A percentile compares a stretch with the other conserved stretches of the same genome.
Evolutionary conservation across 192 early-diverging fungal genomes (phyloP).

Genomic region (Fimicolochytrium jonesii): DNA sequence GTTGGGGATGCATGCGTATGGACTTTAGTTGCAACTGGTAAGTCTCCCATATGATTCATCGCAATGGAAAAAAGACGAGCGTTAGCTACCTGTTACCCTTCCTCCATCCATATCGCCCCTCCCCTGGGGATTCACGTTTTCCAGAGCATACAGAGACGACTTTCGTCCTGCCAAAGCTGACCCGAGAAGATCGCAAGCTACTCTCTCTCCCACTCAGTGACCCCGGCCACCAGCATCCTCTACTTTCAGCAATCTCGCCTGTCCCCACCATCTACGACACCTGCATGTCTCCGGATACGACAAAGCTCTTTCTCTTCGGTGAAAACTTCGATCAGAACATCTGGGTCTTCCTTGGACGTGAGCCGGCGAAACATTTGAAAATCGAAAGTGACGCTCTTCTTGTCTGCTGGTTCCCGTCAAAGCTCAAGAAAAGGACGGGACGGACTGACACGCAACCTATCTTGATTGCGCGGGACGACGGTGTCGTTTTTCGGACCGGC

Average conservation of each 20-base stretch:
- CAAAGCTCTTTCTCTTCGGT: neutral
- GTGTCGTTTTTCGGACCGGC: constrained; percentile 23
- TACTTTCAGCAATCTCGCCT: neutral
- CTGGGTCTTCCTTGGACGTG: neutral
- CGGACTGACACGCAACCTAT: constrained; percentile 1
- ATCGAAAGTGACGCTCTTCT: neutral
- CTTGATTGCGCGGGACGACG: constrained; percentile 17
- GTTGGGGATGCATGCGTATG: constrained; percentile 86
- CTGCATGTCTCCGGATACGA: neutral
- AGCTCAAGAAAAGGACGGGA: neutral
- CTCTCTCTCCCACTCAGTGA: constrained; percentile 3
- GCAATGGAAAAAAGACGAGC: no score
- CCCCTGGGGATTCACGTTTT: neutral
- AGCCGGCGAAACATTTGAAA: neutral
- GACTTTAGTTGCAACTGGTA: constrained; percentile 87
- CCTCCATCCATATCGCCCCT: neutral
- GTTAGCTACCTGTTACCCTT: no score
- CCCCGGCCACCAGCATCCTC: neutral
- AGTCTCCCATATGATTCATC: neutral
- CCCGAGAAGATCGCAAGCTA: neutral
- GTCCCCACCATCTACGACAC: neutral
- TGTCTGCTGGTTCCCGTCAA: neutral
- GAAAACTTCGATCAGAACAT: neutral
- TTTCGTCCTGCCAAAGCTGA: constrained; percentile 1
- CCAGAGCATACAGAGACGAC: constrained; percentile 9